These are phyloP conservation scores for Schwanniomyces pseudopolymorphus DNA, from an alignment of 805 yeast genomes.

Conservation along the genomic window DNA sequence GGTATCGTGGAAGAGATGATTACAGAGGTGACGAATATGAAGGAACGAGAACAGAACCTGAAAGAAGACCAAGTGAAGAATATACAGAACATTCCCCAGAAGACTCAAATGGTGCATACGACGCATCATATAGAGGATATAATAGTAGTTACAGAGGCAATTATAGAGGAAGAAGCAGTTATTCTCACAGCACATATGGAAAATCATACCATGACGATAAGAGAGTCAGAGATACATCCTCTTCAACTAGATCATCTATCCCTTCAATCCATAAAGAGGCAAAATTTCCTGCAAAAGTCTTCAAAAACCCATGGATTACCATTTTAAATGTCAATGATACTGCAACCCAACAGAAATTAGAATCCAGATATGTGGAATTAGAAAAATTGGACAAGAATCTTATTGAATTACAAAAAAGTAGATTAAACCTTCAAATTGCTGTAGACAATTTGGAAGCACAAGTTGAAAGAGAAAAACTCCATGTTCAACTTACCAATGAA, in stretches of 20 bases:
- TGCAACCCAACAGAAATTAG: conserved; percentile 21
- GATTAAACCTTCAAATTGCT: conserved; percentile 18
- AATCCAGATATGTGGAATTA: conserved; percentile 25
- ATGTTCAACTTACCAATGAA: conserved; percentile 42
- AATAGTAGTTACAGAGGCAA: conserved; percentile 10
- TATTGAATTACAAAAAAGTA: conserved; percentile 22
- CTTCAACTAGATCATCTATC: not conserved
- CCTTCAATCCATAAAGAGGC: not conserved
- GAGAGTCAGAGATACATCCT: not conserved
- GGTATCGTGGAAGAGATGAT: conserved; percentile 7
- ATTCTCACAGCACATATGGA: not conserved
- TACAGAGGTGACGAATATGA: conserved; percentile 1
- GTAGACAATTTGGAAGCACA: conserved; percentile 20
- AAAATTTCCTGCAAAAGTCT: conserved; percentile 4
- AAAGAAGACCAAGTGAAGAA: not conserved
- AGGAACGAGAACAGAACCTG: not conserved
- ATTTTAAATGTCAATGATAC: conserved; percentile 27
- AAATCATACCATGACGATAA: not conserved
- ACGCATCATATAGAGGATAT: not conserved
- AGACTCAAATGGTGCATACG: not conserved
- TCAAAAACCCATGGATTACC: conserved; percentile 34
- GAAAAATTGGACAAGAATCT: conserved; percentile 23
- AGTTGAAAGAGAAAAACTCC: conserved; percentile 30
- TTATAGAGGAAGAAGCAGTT: conserved; percentile 5
- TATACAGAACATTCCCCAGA: not conserved